Evolutionary conservation across 305 asterid genomes (phyloP).

Genomic region (Solanum hybrid): DNA sequence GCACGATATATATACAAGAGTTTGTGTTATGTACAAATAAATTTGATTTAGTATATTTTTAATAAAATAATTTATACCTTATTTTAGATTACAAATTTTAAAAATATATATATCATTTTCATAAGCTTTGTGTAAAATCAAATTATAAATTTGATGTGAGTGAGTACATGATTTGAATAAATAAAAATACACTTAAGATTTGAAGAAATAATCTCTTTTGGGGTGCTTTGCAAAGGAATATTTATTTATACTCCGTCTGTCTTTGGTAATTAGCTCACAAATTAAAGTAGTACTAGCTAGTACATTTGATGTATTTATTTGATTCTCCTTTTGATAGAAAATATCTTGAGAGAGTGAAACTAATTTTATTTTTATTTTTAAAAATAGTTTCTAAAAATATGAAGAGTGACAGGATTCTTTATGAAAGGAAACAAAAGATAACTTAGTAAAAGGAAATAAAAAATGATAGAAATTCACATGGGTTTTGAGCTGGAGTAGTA

Average conservation of each 20-base stretch:
- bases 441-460: slow-evolving; percentile 12
- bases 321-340: background rate
- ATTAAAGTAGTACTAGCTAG: background rate
- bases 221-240: background rate
- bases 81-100: too few species aligned
- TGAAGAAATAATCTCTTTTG: background rate
- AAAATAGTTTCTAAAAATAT: background rate
- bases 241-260: background rate
- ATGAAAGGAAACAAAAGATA: slow-evolving; percentile 1
- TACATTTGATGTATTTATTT: background rate
- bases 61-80: too few species aligned
- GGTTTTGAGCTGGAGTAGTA: slow-evolving; percentile 55
- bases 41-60: background rate
- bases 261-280: background rate
- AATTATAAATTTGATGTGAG: background rate
- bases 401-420: background rate
- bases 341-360: background rate
- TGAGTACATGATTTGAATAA: background rate
- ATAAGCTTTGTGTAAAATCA: too few species aligned
- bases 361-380: background rate
- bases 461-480: slow-evolving; percentile 72
- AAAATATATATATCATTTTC: too few species aligned
- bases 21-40: background rate
- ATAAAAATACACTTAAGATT: background rate
- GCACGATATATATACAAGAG: background rate